phyloP scores from a whole-genome alignment of 2,329 filamentous ascomycete genomes.

The Fusarium sp. region DNA sequence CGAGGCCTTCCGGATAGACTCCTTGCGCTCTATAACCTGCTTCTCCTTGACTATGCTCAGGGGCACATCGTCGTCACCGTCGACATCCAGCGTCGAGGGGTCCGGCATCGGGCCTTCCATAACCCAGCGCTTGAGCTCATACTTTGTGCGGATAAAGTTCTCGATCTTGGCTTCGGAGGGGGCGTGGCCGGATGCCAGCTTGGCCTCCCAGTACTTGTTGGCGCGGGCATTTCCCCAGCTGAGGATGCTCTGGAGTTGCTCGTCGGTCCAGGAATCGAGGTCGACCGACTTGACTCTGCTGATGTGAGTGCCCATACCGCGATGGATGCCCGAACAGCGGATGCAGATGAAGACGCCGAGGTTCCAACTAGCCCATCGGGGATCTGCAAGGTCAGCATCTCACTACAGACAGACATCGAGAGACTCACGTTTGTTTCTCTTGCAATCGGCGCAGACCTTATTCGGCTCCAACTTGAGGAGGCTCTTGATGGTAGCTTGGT shows the following conservation, averaged over 20 bases:
- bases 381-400: conserved; percentile 68
- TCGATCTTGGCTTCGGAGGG: conserved; percentile 98
- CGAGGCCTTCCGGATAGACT: conserved; percentile 71
- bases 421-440: conserved; percentile 92
- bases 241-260: conserved; percentile 93
- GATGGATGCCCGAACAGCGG: conserved; percentile 97
- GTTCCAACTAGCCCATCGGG: conserved; percentile 99
- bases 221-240: conserved; percentile 96
- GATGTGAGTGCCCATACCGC: conserved; percentile 98
- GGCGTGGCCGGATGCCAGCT: conserved; percentile 89
- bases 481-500: conserved; percentile 92
- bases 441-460: conserved; percentile 98
- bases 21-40: conserved; percentile 71
- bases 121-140: conserved; percentile 98
- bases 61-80: conserved; percentile 86
- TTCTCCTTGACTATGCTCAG: conserved; percentile 74
- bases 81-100: conserved; percentile 85
- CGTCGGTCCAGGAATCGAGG: conserved; percentile 97
- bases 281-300: conserved; percentile 98
- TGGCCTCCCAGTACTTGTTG: conserved; percentile 99
- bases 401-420: background rate
- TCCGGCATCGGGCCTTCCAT: conserved; percentile 97
- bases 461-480: conserved; percentile 94
- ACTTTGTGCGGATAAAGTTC: conserved; percentile 99
- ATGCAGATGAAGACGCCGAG: conserved; percentile 98